Base-by-base conservation (phyloP, 768 basidiomycete genomes). In the Trametes cinnabarina region DNA sequence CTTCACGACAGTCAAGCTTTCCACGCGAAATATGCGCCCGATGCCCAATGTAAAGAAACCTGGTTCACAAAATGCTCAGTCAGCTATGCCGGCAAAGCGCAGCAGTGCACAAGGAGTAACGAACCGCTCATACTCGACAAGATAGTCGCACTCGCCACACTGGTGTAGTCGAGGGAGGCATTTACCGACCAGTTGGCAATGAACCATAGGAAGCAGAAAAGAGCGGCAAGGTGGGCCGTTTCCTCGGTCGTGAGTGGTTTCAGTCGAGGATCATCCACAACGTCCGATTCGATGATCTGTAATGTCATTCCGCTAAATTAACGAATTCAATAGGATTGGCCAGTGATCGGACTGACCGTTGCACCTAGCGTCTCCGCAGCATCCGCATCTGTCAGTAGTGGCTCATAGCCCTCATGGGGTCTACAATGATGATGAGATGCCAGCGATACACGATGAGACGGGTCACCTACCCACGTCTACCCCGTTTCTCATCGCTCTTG, bases 11-110 rank as follows among this genome's bases (percentile, higher is more conserved):
- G 88, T 88, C 48, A 98, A 71, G 3, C 73, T 77, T 71, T 98
- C 97, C 3, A 98, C 90, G 8, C 80, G 80, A 58, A 92, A 91
- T 22, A 95, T 59, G 20, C 88, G 80, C 3, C 97, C 96, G 47
- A 98, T 76, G 0, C 77, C 88, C 46, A 98, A 75, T 0, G 95
- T 98, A 69, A 98, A 98, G 73, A 99, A 93, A 0, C 96, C 96
- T 94, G 61, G 41, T 34, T 47, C 26, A 42, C 19, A 20, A 15
- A 55, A 15, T 39, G 37, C 28, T 44, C 10, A 25, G 25, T n/a
- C 30, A 47, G 37, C 54, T 47, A 15, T 22, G n/a, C 3, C 28
- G 34, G 35, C 22, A 14, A 23, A 42, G 37, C 37, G 2, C 5
- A n/a, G n/a, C 5, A 12, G 17, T 6, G 5, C 12, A 14, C n/a